A percentile compares a stretch with the other conserved stretches of the same genome.
Evolutionary conservation across 148 eudicot species (phyloP).

Genomic region (Pouteria glomerata): DNA sequence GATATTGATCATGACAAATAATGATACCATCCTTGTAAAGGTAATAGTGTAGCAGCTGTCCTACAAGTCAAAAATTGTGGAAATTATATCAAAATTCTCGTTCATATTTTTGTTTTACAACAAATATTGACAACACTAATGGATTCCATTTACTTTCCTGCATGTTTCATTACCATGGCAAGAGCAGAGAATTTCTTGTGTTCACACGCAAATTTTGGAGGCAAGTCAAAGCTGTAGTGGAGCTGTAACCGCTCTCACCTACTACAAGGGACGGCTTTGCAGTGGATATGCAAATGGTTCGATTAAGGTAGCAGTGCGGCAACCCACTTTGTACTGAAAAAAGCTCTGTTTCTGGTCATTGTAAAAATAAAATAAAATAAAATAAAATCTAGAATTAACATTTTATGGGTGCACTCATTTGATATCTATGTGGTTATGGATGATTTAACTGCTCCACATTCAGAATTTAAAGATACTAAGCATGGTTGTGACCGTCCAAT

Average conservation of each 20-base stretch:
- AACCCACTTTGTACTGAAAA: background rate
- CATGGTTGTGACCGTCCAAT: background rate
- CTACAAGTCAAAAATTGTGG: background rate
- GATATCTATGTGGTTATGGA: background rate
- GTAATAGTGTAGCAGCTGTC: background rate
- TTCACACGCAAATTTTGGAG: slow-evolving; percentile 52
- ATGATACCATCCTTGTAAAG: background rate
- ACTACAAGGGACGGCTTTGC: slow-evolving; percentile 46
- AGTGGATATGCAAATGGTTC: slow-evolving; percentile 57
- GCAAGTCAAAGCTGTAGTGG: slow-evolving; percentile 31
- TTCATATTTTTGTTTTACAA: background rate
- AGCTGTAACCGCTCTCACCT: slow-evolving; percentile 51
- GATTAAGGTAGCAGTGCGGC: slow-evolving; percentile 35
- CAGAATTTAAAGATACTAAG: background rate
- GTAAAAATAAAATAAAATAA: too few species aligned
- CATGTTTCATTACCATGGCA: background rate
- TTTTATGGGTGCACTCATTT: background rate
- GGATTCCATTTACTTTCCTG: slow-evolving; percentile 11
- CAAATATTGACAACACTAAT: background rate
- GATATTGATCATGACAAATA: too few species aligned
- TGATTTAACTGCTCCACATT: slow-evolving; percentile 4
- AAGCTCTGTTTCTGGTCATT: background rate
- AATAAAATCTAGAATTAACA: background rate
- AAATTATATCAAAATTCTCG: background rate
- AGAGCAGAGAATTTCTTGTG: slow-evolving; percentile 59